A percentile compares a stretch with the other conserved stretches of the same genome.
Evolutionary conservation across 2,329 filamentous ascomycete species (phyloP).

Genomic region (Periconia sp.): DNA sequence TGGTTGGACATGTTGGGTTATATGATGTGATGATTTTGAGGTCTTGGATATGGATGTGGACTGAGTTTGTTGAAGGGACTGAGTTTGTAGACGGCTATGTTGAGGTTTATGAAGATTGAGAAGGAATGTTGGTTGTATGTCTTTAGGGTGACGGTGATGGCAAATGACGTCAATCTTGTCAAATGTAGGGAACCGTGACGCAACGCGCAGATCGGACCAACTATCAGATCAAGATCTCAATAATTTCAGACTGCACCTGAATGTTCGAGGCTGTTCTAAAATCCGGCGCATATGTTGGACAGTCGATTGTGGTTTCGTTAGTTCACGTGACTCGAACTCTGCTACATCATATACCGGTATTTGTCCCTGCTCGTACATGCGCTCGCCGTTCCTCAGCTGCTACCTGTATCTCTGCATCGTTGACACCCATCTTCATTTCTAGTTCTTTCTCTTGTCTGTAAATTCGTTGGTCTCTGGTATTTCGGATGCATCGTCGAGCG

Average conservation of each 20-base stretch:
- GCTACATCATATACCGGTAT: no score
- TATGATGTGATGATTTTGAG: background rate
- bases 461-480: background rate
- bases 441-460: background rate
- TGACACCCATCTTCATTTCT: background rate
- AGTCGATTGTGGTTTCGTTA: no score
- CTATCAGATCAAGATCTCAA: no score
- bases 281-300: no score
- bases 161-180: slow-evolving; percentile 19
- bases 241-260: no score
- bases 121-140: background rate
- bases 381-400: slow-evolving; percentile 1
- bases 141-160: slow-evolving; percentile 7
- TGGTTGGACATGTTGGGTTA: slow-evolving; percentile 14
- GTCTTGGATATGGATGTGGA: background rate
- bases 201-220: background rate
- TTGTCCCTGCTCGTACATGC: background rate
- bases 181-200: no score
- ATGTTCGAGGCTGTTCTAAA: no score
- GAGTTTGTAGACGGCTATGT: no score
- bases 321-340: no score
- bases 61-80: background rate
- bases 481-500: background rate
- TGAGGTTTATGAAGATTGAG: background rate
- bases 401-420: background rate